Evolutionary conservation across 495 filamentous ascomycete genomes (phyloP), one percentile per base, ranked within the genome.

Genomic region (Tetracladium setigerum): DNA sequence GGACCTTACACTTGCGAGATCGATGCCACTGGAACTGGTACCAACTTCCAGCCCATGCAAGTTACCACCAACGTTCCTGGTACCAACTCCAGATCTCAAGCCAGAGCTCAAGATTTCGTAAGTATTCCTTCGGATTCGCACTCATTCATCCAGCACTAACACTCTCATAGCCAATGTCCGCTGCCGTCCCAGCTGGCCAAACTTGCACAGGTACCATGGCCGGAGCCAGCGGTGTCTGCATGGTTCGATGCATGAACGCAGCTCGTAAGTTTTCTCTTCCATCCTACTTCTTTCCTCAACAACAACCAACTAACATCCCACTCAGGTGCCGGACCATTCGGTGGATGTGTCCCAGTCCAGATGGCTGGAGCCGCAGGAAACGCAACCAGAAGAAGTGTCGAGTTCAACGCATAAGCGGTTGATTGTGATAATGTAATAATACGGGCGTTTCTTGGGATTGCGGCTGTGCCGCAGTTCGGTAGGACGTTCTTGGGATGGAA

Each of bases 191-290:
- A 1, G 49, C 57, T 13, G 46, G 54, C 30, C 50, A 69, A 5
- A 41, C 51, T 9, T 73, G 69, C 59, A 63, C 59, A n/a, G 69
- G 68, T 24, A 58, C 64, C 61, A 35, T 61, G 57, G 70, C 59
- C 7, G 72, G 67, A 6, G 63, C 65, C 0, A 63, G 62, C 2
- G 71, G 77, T 38, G 70, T 81, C 44, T 81, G 77, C 66, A 74
- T 77, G 19, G 68, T 79, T 5, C 62, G 74, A 3, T 71, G 77
- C 56, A 59, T 71, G 16, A 82, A 82, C 56, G 67, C 64, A 24
- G 74, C 76, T 8, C n/a, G n/a, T n/a, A 60, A 66, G 7, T 34
- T n/a, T n/a, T n/a, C 32, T 34, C 32, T 34, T 34, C n/a, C 9
- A 34, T 34, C 32, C n/a, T 34, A n/a, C 32, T 34, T 9, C n/a